Evolutionary conservation across 1,284 basidiomycete genomes (phyloP), one percentile per base, ranked within the genome.

Genomic region (Malassezia vespertilionis): DNA sequence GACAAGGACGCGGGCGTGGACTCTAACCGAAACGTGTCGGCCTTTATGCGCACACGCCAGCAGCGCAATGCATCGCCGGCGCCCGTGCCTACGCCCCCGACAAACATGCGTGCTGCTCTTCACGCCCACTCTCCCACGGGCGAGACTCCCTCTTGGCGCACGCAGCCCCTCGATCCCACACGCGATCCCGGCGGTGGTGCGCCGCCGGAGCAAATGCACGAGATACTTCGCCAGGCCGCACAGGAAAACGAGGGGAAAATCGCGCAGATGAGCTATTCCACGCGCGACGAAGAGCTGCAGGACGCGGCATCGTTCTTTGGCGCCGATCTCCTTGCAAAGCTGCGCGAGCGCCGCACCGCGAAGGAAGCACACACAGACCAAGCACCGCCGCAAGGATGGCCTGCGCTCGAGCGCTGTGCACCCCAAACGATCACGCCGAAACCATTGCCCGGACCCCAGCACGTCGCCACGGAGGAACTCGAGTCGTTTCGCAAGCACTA

Each of bases 401-500:
- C 26, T 23, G 5, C 42, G 44, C 18, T 27, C 14, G 24, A 37
- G 12, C 24, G 23, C 23, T n/a, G n/a, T n/a, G 11, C 40, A 17
- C n/a, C 41, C 10, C 21, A 34, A 76, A 77, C 40, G 71, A 71
- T 8, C 65, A 74, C 20, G 73, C 74, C 8, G 57, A 77, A n/a
- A 21, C 65, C 61, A 40, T 32, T 33, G 33, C 23, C 37, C 24
- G 51, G 23, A n/a, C 39, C 21, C 46, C 14, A 21, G 21, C 33
- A 20, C 36, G 7, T 28, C 38, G 15, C 44, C 34, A 23, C 46
- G 24, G 20, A 33, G 36, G 27, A 77, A 23, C 74, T 75, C 4
- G 81, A 82, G 65, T 78, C 82, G 56, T 89, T 91, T 56, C 82
- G 85, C 34, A 76, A 76, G 24, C 80, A 80, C 27, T 95, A 82